These are phyloP conservation scores for Magnusiomyces sp. DNA, from an alignment of 1,139 yeast species.

Conservation along the genomic window DNA sequence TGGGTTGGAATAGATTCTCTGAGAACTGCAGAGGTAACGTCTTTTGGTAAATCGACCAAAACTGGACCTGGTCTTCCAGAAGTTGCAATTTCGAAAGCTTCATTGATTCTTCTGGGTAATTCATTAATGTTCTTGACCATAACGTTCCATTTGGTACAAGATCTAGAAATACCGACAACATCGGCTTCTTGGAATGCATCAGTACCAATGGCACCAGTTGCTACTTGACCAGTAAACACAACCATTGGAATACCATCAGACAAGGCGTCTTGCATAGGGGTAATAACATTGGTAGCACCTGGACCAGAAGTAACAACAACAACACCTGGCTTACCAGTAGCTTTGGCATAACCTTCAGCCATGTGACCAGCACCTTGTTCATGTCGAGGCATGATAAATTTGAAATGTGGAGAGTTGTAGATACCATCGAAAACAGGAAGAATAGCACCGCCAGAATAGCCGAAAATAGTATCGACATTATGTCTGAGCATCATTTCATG, in stretches of 20 bases:
- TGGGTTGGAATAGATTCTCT: conserved; percentile 81
- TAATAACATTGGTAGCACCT: conserved; percentile 95
- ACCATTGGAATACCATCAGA: conserved; percentile 97
- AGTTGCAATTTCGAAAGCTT: conserved; percentile 95
- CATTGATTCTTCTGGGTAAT: conserved; percentile 90
- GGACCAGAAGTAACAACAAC: conserved; percentile 97
- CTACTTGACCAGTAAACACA: conserved; percentile 97
- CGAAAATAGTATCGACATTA: conserved; percentile 87
- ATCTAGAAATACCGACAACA: conserved; percentile 89
- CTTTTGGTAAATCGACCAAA: conserved; percentile 93
- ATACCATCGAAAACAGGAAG: conserved; percentile 97
- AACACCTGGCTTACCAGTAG: conserved; percentile 95
- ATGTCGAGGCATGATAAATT: conserved; percentile 88
- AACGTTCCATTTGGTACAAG: conserved; percentile 98
- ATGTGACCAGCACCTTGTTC: conserved; percentile 99
- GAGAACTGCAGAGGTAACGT: conserved; percentile 87
- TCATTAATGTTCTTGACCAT: conserved; percentile 95
- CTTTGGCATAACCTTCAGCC: conserved; percentile 99
- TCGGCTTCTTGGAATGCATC: conserved; percentile 99
- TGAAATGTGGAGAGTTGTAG: conserved; percentile 80
- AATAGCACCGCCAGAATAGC: conserved; percentile 98
- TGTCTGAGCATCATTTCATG: conserved; percentile 98
- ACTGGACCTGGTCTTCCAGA: conserved; percentile 98
- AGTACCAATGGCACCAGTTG: conserved; percentile 91
- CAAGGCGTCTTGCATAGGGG: conserved; percentile 96